Conservation (phyloP, 495 filamentous ascomycete species). For the Articulospora tetracladia region DNA sequence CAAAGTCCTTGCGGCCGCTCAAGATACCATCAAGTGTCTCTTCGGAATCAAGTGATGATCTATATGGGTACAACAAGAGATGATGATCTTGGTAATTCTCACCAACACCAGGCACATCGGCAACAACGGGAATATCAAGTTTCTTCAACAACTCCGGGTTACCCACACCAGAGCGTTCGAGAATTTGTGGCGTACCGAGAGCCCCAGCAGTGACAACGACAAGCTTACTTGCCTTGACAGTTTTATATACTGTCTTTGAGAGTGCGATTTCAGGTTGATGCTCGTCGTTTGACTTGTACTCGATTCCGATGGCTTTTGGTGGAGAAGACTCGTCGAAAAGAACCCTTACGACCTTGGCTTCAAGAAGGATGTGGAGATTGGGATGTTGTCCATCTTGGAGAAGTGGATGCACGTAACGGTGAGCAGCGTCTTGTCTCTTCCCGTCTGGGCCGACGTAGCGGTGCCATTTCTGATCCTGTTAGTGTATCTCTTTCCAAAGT, state of each 20-base stretch:
- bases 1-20: conserved; percentile 29
- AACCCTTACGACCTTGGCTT: conserved; percentile 47
- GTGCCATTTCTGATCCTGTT: conserved; percentile 17
- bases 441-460: conserved; percentile 37
- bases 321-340: conserved; percentile 39
- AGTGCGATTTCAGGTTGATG: conserved; percentile 19
- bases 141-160: conserved; percentile 56
- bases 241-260: conserved; percentile 21
- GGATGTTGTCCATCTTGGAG: conserved; percentile 40
- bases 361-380: conserved; percentile 48
- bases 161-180: conserved; percentile 75
- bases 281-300: conserved; percentile 31
- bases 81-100: conserved; percentile 55
- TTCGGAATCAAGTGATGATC: conserved; percentile 14
- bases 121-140: conserved; percentile 66
- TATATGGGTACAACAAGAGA: conserved; percentile 27
- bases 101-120: conserved; percentile 72
- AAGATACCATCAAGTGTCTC: conserved; percentile 27
- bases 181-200: conserved; percentile 54
- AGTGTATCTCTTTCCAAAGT: neutral
- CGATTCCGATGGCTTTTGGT: conserved; percentile 39
- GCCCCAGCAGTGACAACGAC: conserved; percentile 59
- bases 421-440: conserved; percentile 41
- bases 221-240: conserved; percentile 41
- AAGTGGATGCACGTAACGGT: conserved; percentile 41